These are phyloP conservation scores for Candida piceae DNA, from an alignment of 805 yeast species.

Conservation along the genomic window DNA sequence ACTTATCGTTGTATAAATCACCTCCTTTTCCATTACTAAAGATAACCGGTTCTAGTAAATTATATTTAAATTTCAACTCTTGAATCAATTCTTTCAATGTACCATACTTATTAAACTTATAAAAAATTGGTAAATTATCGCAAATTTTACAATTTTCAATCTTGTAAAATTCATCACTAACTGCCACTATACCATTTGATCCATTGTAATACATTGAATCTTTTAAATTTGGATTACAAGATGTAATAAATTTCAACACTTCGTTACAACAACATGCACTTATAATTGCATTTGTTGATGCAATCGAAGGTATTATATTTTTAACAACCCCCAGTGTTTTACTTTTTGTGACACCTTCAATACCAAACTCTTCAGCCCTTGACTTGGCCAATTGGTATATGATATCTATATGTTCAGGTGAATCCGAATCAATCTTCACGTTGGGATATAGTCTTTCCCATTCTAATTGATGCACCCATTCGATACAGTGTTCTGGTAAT, in stretches of 20 bases:
- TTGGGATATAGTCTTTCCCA: conserved; percentile 57
- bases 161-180: conserved; percentile 60
- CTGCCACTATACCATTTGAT: conserved; percentile 69
- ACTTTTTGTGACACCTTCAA: conserved; percentile 67
- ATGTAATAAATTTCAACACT: conserved; percentile 72
- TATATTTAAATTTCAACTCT: conserved; percentile 8
- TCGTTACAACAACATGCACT: conserved; percentile 89
- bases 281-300: conserved; percentile 87
- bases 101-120: conserved; percentile 3
- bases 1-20: conserved; percentile 24
- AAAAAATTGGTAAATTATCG: conserved; percentile 36
- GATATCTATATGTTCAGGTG: conserved; percentile 59
- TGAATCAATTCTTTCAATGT: conserved; percentile 14
- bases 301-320: conserved; percentile 89
- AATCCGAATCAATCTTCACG: conserved; percentile 60
- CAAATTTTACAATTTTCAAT: conserved; percentile 72
- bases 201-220: conserved; percentile 90
- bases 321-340: conserved; percentile 85
- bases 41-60: conserved; percentile 16
- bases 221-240: conserved; percentile 57
- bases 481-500: conserved; percentile 89
- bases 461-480: conserved; percentile 75
- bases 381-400: conserved; percentile 47
- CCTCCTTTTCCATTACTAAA: conserved; percentile 11
- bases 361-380: conserved; percentile 63